These are phyloP conservation scores for Leishmania mexicana DNA, from an alignment of 208 protist species.

Conservation along the genomic window DNA sequence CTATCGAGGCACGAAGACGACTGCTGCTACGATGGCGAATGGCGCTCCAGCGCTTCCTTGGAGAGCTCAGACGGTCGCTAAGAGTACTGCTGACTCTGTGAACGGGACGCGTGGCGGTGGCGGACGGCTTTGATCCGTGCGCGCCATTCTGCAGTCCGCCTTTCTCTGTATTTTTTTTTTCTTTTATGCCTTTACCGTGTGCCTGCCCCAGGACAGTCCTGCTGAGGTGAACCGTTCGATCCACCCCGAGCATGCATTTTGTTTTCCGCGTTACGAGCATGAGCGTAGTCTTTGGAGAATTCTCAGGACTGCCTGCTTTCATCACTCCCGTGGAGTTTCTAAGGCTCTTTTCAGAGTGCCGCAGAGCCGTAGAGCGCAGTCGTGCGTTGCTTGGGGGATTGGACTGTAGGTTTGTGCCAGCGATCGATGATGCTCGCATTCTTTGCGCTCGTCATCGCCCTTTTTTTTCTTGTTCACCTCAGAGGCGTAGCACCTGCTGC, in stretches of 20 bases:
- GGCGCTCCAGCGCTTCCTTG: neutral
- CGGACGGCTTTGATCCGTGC: neutral
- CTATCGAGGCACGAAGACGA: neutral
- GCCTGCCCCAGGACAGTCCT: neutral
- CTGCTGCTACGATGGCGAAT: neutral
- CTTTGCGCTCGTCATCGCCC: neutral
- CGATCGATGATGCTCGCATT: neutral
- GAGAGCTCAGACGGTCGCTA: too few relatives aligned
- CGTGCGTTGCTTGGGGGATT: neutral
- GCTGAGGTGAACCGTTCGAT: neutral
- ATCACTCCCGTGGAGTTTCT: neutral
- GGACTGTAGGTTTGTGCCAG: neutral
- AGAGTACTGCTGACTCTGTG: too few relatives aligned
- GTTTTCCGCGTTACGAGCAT: neutral
- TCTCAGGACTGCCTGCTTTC: neutral
- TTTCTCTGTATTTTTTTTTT: neutral
- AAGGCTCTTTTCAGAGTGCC: neutral
- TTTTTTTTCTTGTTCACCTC: neutral
- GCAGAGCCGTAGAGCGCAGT: too few relatives aligned
- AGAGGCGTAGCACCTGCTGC: neutral
- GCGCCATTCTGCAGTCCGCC: neutral
- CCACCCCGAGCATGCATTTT: neutral
- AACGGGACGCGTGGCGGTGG: too few relatives aligned
- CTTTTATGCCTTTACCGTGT: neutral
- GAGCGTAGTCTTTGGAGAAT: neutral